A percentile compares a stretch with the other conserved stretches of the same genome.
Conservation (phyloP, 768 basidiomycete species). For the Boletus reticuloceps region DNA sequence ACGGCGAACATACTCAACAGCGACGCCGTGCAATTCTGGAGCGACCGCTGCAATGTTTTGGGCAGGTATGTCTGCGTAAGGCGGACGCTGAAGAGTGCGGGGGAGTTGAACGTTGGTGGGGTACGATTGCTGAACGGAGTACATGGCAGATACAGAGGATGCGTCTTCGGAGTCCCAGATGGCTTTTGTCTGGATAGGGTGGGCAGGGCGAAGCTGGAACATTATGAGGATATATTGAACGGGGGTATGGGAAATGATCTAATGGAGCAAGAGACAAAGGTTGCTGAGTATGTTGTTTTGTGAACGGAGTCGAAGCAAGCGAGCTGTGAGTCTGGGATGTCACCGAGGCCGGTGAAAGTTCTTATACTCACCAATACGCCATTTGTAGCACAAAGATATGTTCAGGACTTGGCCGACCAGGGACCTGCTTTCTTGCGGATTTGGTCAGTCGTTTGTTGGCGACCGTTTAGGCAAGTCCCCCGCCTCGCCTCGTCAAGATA, state of each 20-base stretch:
- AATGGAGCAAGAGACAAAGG: constrained; percentile 21
- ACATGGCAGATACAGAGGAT: constrained; percentile 24
- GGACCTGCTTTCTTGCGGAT: constrained; percentile 26
- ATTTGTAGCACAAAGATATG: constrained; percentile 36
- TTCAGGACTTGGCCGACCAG: constrained; percentile 16
- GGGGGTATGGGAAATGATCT: constrained; percentile 11
- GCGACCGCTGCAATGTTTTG: constrained; percentile 56
- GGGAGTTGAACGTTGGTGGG: constrained; percentile 59
- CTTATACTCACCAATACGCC: constrained; percentile 29
- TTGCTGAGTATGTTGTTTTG: constrained; percentile 13
- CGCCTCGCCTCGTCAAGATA: constrained; percentile 12
- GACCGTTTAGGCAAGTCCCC: constrained; percentile 27
- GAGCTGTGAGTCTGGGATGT: constrained; percentile 16
- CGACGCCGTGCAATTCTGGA: constrained; percentile 47
- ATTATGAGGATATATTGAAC: constrained; percentile 18
- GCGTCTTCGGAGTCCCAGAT: constrained; percentile 34
- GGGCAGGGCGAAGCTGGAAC: constrained; percentile 35
- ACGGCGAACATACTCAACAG: constrained; percentile 63
- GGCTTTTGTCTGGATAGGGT: constrained; percentile 36
- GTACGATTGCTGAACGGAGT: constrained; percentile 28
- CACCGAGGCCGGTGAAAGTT: constrained; percentile 11
- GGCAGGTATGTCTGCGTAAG: constrained; percentile 53
- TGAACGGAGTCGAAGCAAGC: constrained; percentile 1
- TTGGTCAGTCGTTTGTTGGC: constrained; percentile 36
- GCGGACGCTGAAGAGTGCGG: constrained; percentile 64